A percentile compares a stretch with the other conserved stretches of the same genome.
Conservation (phyloP, 805 yeast genomes). For the Wickerhamiella azyma region DNA sequence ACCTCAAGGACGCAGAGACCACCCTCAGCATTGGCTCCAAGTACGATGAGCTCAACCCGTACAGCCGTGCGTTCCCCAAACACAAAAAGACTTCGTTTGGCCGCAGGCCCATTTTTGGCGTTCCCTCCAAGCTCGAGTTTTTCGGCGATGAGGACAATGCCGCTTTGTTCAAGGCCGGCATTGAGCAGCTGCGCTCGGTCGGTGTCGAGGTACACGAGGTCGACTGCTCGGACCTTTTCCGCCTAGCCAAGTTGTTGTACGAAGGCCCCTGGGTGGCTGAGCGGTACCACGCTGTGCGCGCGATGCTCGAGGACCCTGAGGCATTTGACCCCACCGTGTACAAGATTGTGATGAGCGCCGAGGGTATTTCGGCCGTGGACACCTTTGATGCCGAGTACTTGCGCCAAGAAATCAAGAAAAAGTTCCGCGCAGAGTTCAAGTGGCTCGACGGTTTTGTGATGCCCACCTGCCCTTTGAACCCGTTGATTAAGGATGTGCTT, state of each 20-base stretch:
- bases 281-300: conserved; percentile 71
- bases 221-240: conserved; percentile 64
- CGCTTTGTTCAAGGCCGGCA: conserved; percentile 46
- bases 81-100: conserved; percentile 51
- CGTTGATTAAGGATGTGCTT: conserved; percentile 58
- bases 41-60: conserved; percentile 64
- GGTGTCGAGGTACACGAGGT: conserved; percentile 50
- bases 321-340: conserved; percentile 76
- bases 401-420: conserved; percentile 65
- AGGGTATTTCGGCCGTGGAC: conserved; percentile 64
- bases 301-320: conserved; percentile 56
- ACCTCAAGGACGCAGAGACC: conserved; percentile 69
- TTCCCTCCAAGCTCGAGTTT: conserved; percentile 56
- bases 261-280: conserved; percentile 99
- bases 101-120: conserved; percentile 50
- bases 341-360: conserved; percentile 65
- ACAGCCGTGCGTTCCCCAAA: conserved; percentile 61
- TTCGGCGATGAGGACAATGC: conserved; percentile 73
- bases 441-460: conserved; percentile 66
- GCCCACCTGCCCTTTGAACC: conserved; percentile 91
- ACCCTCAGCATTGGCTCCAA: conserved; percentile 58
- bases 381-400: conserved; percentile 77
- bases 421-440: conserved; percentile 39
- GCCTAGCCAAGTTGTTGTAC: conserved; percentile 74
- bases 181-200: conserved; percentile 35